Percentiles rank a stretch among this genome's conserved stretches.
Conservation (phyloP, 805 yeast genomes). For the Komagataella kurtzmanii region DNA sequence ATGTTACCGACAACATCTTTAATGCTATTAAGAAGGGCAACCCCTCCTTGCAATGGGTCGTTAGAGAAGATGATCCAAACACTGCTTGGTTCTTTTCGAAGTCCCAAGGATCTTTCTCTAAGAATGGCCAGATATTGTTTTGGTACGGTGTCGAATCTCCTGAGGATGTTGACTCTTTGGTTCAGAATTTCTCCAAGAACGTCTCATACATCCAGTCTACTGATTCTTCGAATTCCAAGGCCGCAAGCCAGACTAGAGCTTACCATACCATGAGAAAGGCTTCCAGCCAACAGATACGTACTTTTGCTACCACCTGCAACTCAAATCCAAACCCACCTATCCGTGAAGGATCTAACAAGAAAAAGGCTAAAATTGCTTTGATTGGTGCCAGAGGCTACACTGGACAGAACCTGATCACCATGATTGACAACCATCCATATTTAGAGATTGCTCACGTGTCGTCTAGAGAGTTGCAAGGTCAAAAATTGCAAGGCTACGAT, state of each 20-base stretch:
- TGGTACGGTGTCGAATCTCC: slow-evolving; percentile 83
- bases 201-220: slow-evolving; percentile 23
- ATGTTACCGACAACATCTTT: slow-evolving; percentile 92
- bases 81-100: slow-evolving; percentile 84
- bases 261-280: slow-evolving; percentile 25
- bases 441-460: slow-evolving; percentile 88
- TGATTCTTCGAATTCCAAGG: slow-evolving; percentile 33
- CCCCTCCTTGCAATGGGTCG: slow-evolving; percentile 71
- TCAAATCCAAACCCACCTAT: slow-evolving; percentile 65
- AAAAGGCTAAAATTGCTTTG: slow-evolving; percentile 67
- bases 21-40: slow-evolving; percentile 66
- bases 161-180: slow-evolving; percentile 45
- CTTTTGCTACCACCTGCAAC: slow-evolving; percentile 17
- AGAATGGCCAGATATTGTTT: slow-evolving; percentile 79
- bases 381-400: slow-evolving; percentile 98
- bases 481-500: slow-evolving; percentile 75
- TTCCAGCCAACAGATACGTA: slow-evolving; percentile 9
- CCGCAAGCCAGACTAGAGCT: slow-evolving; percentile 35
- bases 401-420: slow-evolving; percentile 81
- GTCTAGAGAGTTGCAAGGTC: slow-evolving; percentile 87
- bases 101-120: slow-evolving; percentile 88
- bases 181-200: slow-evolving; percentile 35
- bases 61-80: slow-evolving; percentile 81
- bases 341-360: slow-evolving; percentile 45
- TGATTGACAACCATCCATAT: slow-evolving; percentile 80